phyloP scores from a whole-genome alignment of 2,329 filamentous ascomycete genomes.

The Fusarium goolgardi region DNA sequence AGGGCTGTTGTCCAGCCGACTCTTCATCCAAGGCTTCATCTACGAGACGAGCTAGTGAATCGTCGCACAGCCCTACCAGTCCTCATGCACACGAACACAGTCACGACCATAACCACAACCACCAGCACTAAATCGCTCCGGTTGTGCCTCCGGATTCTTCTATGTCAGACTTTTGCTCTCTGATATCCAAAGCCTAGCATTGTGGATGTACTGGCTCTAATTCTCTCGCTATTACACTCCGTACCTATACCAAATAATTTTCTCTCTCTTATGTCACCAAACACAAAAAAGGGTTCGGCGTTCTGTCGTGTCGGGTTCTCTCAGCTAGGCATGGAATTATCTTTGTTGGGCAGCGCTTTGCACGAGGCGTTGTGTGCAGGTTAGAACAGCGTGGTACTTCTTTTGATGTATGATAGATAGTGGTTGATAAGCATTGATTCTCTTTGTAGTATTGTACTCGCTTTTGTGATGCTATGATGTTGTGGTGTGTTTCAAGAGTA shows the following conservation, averaged over 20 bases:
- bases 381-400: conserved; percentile 13
- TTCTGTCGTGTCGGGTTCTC: conserved; percentile 30
- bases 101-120: conserved; percentile 3
- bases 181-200: not conserved
- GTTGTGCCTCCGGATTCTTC: not conserved
- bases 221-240: conserved; percentile 14
- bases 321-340: conserved; percentile 2
- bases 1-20: conserved; percentile 51
- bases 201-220: not conserved
- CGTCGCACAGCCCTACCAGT: conserved; percentile 45
- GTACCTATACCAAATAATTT: conserved; percentile 23
- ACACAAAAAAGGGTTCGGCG: conserved; percentile 39
- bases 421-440: conserved; percentile 17
- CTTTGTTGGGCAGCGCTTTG: conserved; percentile 9
- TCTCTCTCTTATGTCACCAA: conserved; percentile 8
- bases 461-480: not conserved
- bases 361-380: conserved; percentile 19
- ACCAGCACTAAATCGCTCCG: conserved; percentile 28
- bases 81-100: conserved; percentile 26
- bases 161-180: not conserved
- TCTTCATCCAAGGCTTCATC: conserved; percentile 52
- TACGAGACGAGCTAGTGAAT: conserved; percentile 52
- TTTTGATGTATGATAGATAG: conserved; percentile 39
- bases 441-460: conserved; percentile 7
- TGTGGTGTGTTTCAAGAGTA: not conserved